A percentile compares a stretch with the other conserved stretches of the same genome.
Conservation (phyloP, 495 filamentous ascomycete species). For the Daldinia bambusicola region DNA sequence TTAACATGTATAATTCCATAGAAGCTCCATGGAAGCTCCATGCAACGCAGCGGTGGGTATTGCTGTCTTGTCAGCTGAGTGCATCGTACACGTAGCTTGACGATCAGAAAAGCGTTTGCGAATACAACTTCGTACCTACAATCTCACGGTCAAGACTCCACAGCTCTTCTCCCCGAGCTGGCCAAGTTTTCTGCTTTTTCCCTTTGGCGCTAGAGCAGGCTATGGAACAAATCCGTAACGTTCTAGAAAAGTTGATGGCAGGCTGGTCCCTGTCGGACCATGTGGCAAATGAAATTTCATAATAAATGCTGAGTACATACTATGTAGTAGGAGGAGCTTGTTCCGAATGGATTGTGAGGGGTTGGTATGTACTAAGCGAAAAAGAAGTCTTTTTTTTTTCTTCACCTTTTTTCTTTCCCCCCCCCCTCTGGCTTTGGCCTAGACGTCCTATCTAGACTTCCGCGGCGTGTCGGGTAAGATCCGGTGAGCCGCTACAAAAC, state of each 20-base stretch:
- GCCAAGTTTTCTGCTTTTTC: conserved; percentile 31
- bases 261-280: conserved; percentile 37
- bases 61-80: conserved; percentile 43
- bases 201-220: conserved; percentile 31
- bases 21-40: conserved; percentile 27
- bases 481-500: conserved; percentile 41
- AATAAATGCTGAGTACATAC: conserved; percentile 16
- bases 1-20: conserved; percentile 29
- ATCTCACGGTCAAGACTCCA: conserved; percentile 35
- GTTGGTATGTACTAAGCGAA: conserved; percentile 26
- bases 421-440: conserved; percentile 26
- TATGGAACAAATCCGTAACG: conserved; percentile 47
- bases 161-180: conserved; percentile 23
- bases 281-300: conserved; percentile 44
- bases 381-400: conserved; percentile 22
- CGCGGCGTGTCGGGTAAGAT: conserved; percentile 42
- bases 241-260: conserved; percentile 44
- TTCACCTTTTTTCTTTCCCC: not conserved
- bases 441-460: conserved; percentile 32
- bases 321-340: conserved; percentile 12
- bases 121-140: conserved; percentile 20
- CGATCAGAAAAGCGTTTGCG: conserved; percentile 40
- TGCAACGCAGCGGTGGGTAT: conserved; percentile 34
- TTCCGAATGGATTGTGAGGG: conserved; percentile 25
- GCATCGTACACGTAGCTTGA: conserved; percentile 45